Conservation (phyloP, 164 flowering plant genomes). For the Akebia trifoliata region DNA sequence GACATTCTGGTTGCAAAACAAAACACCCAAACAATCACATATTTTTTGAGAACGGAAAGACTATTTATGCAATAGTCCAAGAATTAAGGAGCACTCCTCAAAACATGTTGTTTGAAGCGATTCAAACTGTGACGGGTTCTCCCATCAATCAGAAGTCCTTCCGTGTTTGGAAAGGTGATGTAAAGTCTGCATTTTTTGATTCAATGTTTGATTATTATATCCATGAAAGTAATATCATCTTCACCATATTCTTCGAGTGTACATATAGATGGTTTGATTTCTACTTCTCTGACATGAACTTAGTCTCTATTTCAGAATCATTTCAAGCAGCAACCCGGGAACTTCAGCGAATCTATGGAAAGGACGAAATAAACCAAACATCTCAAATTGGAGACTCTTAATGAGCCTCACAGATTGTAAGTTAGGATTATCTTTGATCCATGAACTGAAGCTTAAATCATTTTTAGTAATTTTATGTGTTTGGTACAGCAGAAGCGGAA, state of each 20-base stretch:
- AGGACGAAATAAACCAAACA: slow-evolving; percentile 30
- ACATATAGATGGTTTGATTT: background rate
- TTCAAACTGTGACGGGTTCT: slow-evolving; percentile 29
- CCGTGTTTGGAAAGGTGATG: slow-evolving; percentile 67
- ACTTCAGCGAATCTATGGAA: slow-evolving; percentile 58
- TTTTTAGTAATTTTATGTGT: background rate
- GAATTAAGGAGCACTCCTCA: slow-evolving; percentile 68
- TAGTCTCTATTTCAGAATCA: slow-evolving; percentile 35
- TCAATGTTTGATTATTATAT: background rate
- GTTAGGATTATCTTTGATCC: slow-evolving; percentile 21
- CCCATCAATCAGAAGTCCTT: slow-evolving; percentile 60
- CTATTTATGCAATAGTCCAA: slow-evolving; percentile 69
- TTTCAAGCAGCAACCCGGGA: slow-evolving; percentile 58
- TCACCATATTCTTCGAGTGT: background rate
- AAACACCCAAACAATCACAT: slow-evolving; percentile 34
- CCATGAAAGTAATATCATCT: background rate
- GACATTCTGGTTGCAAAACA: slow-evolving; percentile 72
- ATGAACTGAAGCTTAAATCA: slow-evolving; percentile 12
- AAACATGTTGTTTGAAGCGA: slow-evolving; percentile 54
- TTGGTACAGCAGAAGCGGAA: slow-evolving; percentile 1
- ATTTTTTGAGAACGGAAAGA: slow-evolving; percentile 76
- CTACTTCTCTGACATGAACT: background rate
- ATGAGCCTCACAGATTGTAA: slow-evolving; percentile 12
- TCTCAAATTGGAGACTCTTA: slow-evolving; percentile 9
- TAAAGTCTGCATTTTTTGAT: background rate